Evolutionary conservation across 2,329 filamentous ascomycete species (phyloP).

Genomic region (Fusarium sororula): DNA sequence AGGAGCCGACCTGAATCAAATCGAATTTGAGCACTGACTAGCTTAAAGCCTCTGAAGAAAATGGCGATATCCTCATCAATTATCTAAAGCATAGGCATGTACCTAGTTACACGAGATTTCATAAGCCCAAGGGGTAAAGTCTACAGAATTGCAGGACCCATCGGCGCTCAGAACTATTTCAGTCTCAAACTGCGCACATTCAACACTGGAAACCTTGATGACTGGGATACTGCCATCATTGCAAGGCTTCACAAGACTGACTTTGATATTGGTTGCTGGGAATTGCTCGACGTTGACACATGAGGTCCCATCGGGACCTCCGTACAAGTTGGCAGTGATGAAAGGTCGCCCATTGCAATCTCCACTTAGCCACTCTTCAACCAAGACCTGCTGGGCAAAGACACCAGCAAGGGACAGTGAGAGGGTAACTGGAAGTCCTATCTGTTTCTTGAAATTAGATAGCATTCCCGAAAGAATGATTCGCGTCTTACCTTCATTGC

Average conservation of each 20-base stretch:
- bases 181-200: not conserved
- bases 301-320: not conserved
- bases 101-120: not conserved
- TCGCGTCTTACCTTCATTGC: not conserved
- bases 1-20: no score
- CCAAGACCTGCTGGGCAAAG: not conserved
- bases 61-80: not conserved
- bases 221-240: not conserved
- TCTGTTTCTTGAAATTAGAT: not conserved
- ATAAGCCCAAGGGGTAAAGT: not conserved
- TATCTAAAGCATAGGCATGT: no score
- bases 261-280: not conserved
- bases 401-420: not conserved
- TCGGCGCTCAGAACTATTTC: not conserved
- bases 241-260: not conserved
- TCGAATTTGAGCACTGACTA: no score
- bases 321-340: not conserved
- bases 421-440: not conserved
- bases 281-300: not conserved
- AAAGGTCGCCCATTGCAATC: not conserved
- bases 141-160: not conserved
- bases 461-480: accelerated
- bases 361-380: not conserved
- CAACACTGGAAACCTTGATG: not conserved
- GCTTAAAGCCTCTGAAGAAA: no score